A percentile compares a stretch with the other conserved stretches of the same genome.
These are phyloP conservation scores for Beauveria varroae DNA, from an alignment of 2,329 filamentous ascomycete species.

Conservation along the genomic window DNA sequence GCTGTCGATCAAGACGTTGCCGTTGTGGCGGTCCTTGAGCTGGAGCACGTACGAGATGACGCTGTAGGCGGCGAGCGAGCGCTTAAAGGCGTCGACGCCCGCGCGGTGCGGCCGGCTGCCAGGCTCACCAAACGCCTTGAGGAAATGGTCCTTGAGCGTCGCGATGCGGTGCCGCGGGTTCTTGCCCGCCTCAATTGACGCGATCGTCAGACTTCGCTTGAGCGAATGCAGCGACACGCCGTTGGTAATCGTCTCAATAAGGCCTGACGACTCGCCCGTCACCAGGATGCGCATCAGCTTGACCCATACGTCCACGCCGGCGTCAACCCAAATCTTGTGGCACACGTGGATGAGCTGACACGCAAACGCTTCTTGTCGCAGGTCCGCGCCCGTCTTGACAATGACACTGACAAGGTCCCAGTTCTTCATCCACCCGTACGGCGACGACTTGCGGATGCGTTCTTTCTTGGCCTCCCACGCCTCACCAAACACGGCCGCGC, in stretches of 20 bases:
- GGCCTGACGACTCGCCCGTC: conserved; percentile 74
- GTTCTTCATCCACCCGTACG: conserved; percentile 84
- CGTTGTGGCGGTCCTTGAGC: conserved; percentile 80
- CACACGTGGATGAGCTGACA: conserved; percentile 79
- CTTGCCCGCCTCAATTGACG: conserved; percentile 62
- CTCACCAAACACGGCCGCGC: conserved; percentile 78
- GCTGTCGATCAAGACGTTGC: conserved; percentile 78
- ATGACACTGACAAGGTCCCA: conserved; percentile 85
- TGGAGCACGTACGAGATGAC: conserved; percentile 79
- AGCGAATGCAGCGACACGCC: conserved; percentile 81
- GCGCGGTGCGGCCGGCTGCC: conserved; percentile 62
- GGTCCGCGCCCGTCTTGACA: conserved; percentile 76
- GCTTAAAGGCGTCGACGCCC: conserved; percentile 71
- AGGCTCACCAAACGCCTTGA: conserved; percentile 67
- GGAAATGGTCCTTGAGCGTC: conserved; percentile 73
- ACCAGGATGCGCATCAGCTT: conserved; percentile 83
- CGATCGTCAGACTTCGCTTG: conserved; percentile 72
- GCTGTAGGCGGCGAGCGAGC: conserved; percentile 78
- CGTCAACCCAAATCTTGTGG: conserved; percentile 73
- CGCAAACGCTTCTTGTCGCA: conserved; percentile 79
- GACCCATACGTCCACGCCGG: conserved; percentile 72
- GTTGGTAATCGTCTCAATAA: conserved; percentile 84
- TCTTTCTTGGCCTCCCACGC: conserved; percentile 81
- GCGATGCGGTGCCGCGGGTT: conserved; percentile 72
- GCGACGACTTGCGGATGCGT: conserved; percentile 73